Percentiles rank a stretch among this genome's conserved stretches.
These are phyloP conservation scores for Thermomyces lanuginosus DNA, from an alignment of 2,329 filamentous ascomycete species.

Conservation along the genomic window DNA sequence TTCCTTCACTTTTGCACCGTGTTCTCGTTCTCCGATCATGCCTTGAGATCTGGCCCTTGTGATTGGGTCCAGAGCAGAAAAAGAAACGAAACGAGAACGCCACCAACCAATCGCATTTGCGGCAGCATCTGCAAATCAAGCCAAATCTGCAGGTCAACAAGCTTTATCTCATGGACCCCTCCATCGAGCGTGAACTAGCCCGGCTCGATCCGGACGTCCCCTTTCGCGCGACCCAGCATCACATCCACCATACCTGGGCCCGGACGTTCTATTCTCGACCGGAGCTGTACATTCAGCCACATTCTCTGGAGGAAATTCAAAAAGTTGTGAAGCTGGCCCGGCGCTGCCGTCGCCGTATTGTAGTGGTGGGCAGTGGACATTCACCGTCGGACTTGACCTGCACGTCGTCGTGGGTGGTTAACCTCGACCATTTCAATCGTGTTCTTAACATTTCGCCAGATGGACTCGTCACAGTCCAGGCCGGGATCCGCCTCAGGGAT, in stretches of 20 bases:
- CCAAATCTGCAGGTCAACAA: too few relatives aligned
- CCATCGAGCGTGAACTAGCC: constrained; percentile 38
- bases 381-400: constrained; percentile 85
- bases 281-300: constrained; percentile 78
- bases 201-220: constrained; percentile 47
- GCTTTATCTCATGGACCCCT: constrained; percentile 34
- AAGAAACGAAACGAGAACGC: too few relatives aligned
- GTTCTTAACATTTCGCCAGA: constrained; percentile 54
- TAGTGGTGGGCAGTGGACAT: constrained; percentile 79
- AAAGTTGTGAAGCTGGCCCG: constrained; percentile 69
- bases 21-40: too few relatives aligned
- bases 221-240: constrained; percentile 56
- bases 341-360: constrained; percentile 61
- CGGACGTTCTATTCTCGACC: constrained; percentile 78
- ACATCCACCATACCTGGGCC: constrained; percentile 87
- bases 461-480: constrained; percentile 58
- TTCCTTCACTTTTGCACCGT: too few relatives aligned
- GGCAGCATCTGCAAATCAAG: too few relatives aligned
- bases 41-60: too few relatives aligned
- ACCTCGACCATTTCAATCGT: constrained; percentile 66
- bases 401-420: constrained; percentile 86
- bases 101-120: too few relatives aligned
- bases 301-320: constrained; percentile 63
- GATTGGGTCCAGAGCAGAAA: too few relatives aligned
- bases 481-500: constrained; percentile 68